Base-by-base conservation (phyloP, 2,329 filamentous ascomycete species). In the Aspergillus sp. region DNA sequence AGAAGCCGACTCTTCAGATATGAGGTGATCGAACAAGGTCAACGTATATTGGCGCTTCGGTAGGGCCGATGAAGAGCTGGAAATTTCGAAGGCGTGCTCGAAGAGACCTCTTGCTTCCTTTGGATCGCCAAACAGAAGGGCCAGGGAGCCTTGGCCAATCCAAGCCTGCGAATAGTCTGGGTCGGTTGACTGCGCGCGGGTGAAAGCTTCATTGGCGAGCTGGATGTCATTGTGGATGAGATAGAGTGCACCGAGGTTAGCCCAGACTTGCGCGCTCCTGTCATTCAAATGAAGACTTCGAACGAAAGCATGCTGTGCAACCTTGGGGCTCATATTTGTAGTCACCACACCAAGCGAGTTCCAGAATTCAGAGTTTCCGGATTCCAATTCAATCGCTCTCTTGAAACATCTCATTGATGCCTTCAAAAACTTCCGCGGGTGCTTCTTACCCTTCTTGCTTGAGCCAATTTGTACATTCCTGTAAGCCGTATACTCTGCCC, bases 291-390 rank as follows among this genome's bases (percentile, higher is more conserved):
- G 87, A n/a, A 98, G 66, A 53, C 90, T 95, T 54, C 94, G 79
- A 9, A 95, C 86, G 56, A 98, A 91, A 0, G 93, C 83, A 64
- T 98, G 94, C 64, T 98, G 93, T 0, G 93, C 83, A 2, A 98
- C 88, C 44, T 85, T 83, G 0, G 90, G 86, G 59, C 88, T 96
- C 53, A 96, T 77, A 37, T 82, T 81, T 50, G 88, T 90, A 2
- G 93, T 96, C 27, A 88, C 89, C 4, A 97, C 88, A 39, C 91
- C 93, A 3, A 98, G 76, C 0, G 93, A 85, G 60, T 97, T 97
- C 93, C 93, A 98, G 65, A 97, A 97, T 54, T 97, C 91, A 0
- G 88, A 75, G 60, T 97, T 98, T 40, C 90, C 88, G 6, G 90
- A 87, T 66, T 98, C 94, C 1, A 96, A 76, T 67, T 97, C 93